These are phyloP conservation scores for Cylindricascospora bacillispora DNA, from an alignment of 1,139 yeast genomes.

Conservation along the genomic window DNA sequence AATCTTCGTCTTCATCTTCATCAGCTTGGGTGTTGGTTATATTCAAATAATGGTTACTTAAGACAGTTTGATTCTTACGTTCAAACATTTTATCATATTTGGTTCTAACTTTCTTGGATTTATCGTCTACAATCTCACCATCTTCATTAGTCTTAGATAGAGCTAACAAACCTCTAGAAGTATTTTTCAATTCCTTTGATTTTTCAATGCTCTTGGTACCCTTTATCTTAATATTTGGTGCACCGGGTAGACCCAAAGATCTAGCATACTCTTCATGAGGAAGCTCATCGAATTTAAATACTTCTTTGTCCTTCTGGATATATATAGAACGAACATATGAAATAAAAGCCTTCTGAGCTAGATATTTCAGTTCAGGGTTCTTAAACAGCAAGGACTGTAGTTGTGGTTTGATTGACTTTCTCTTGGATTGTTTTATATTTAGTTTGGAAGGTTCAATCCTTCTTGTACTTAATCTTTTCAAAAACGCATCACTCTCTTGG, in stretches of 20 bases:
- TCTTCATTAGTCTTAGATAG: conserved; percentile 51
- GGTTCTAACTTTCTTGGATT: conserved; percentile 50
- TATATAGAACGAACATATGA: conserved; percentile 78
- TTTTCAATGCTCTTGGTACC: conserved; percentile 33
- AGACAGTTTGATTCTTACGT: conserved; percentile 82
- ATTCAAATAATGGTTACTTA: conserved; percentile 76
- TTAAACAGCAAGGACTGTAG: conserved; percentile 84
- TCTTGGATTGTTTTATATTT: conserved; percentile 64
- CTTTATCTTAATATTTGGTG: conserved; percentile 77
- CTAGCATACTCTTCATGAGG: conserved; percentile 79
- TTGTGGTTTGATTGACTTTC: conserved; percentile 70
- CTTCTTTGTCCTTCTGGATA: conserved; percentile 76
- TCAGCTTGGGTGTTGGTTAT: conserved; percentile 36
- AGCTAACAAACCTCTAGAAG: conserved; percentile 53
- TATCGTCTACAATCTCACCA: conserved; percentile 39
- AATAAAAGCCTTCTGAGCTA: conserved; percentile 91
- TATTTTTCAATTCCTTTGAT: conserved; percentile 67
- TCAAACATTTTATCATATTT: conserved; percentile 95
- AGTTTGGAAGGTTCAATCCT: conserved; percentile 61
- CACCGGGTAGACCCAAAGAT: conserved; percentile 88
- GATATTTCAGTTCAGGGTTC: conserved; percentile 79
- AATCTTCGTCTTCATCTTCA: conserved; percentile 56
- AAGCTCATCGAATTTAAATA: conserved; percentile 61
- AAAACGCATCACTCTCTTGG: conserved; percentile 67
- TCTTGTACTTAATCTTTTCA: conserved; percentile 47